Conservation (phyloP, 1,139 yeast species). For the Yamadazyma pseudoaaseri region DNA sequence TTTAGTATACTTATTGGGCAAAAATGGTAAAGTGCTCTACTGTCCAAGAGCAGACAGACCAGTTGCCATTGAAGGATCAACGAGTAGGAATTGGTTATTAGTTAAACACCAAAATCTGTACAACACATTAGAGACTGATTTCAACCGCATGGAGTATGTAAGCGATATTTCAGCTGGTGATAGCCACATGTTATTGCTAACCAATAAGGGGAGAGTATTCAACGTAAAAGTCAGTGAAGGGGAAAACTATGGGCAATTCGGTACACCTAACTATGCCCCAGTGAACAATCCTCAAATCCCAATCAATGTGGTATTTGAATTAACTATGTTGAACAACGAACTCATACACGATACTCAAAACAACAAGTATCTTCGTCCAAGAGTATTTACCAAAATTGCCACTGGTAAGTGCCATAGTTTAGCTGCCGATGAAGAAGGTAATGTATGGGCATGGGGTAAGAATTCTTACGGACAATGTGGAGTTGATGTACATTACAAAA, state of each 20-base stretch:
- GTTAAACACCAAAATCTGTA: slow-evolving; percentile 7
- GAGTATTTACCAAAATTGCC: slow-evolving; percentile 60
- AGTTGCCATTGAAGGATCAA: slow-evolving; percentile 1
- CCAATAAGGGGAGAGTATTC: slow-evolving; percentile 62
- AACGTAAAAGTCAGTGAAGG: slow-evolving; percentile 56
- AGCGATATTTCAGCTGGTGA: slow-evolving; percentile 57
- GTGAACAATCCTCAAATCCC: slow-evolving; percentile 35
- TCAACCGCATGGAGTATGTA: slow-evolving; percentile 47
- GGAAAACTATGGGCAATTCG: slow-evolving; percentile 73
- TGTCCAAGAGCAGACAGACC: slow-evolving; percentile 38
- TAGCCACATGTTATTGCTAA: slow-evolving; percentile 63
- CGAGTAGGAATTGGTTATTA: slow-evolving; percentile 21
- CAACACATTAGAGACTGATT: slow-evolving; percentile 4
- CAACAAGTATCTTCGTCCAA: slow-evolving; percentile 27
- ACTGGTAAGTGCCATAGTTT: slow-evolving; percentile 74
- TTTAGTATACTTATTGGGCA: slow-evolving; percentile 56
- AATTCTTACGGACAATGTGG: slow-evolving; percentile 84
- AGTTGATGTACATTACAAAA: slow-evolving; percentile 60
- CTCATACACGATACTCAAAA: slow-evolving; percentile 18
- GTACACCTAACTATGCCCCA: slow-evolving; percentile 71
- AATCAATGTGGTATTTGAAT: slow-evolving; percentile 28
- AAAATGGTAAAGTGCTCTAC: slow-evolving; percentile 51
- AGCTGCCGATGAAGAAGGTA: slow-evolving; percentile 61
- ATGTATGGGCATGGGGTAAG: slow-evolving; percentile 80
- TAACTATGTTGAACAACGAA: slow-evolving; percentile 38